Evolutionary conservation across 78 protist genomes (phyloP).

Genomic region (Dictyostelium firmibasis): DNA sequence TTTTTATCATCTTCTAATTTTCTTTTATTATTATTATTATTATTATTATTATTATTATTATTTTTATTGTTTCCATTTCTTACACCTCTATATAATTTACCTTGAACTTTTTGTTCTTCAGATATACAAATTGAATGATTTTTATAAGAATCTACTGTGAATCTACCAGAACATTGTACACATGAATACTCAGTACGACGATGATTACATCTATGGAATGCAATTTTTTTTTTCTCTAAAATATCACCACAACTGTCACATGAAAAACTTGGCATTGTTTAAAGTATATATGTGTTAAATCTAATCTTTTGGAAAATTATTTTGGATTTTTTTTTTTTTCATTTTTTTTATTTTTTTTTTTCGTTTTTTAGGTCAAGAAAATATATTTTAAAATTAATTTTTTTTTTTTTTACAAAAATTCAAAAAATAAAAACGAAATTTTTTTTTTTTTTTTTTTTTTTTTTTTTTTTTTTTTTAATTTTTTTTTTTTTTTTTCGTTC

Average conservation of each 20-base stretch:
- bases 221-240: constrained; percentile 13
- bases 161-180: constrained; percentile 13
- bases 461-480: not conserved
- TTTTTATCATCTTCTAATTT: constrained; percentile 17
- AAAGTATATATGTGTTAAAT: not conserved
- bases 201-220: not conserved
- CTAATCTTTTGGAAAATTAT: not conserved
- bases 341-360: not conserved
- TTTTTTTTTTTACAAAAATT: not conserved
- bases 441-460: not conserved
- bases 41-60: constrained; percentile 7
- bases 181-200: constrained; percentile 27
- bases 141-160: not conserved
- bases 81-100: constrained; percentile 19
- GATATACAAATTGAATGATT: constrained; percentile 13
- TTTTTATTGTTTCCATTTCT: constrained; percentile 2
- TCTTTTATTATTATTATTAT: not conserved
- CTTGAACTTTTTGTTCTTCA: constrained; percentile 39
- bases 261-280: constrained; percentile 50
- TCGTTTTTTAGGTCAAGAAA: no score
- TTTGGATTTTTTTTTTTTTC: not conserved
- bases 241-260: constrained; percentile 47
- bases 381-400: not conserved
- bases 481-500: constrained; percentile 6
- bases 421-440: not conserved